Evolutionary conservation across 352 stramenopile genomes (phyloP).

Genomic region (Elongisporangium undulatum): DNA sequence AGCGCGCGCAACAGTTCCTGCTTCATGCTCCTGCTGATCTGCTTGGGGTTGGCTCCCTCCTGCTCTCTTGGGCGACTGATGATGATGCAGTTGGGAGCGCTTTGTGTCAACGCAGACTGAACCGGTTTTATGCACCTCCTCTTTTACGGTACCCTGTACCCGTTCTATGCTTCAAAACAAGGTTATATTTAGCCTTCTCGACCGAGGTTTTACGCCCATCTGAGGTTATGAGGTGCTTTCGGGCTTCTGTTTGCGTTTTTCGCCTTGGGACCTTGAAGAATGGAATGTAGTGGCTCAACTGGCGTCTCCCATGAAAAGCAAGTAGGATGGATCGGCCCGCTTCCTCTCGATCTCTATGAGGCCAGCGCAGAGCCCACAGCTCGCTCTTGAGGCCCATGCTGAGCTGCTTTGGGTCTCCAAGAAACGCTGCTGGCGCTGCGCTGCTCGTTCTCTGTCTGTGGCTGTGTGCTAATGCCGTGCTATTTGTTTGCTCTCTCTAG

Average conservation of each 20-base stretch:
- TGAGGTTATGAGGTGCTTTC: background rate
- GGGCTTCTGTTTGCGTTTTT: slow-evolving; percentile 2
- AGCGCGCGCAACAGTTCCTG: slow-evolving; percentile 48
- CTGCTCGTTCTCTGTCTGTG: background rate
- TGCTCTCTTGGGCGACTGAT: background rate
- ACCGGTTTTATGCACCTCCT: background rate
- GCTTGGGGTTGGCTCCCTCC: too few species aligned
- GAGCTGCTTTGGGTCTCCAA: background rate
- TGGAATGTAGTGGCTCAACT: slow-evolving; percentile 1
- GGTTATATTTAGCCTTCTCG: background rate
- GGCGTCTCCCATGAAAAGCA: background rate
- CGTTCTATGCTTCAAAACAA: background rate
- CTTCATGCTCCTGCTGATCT: slow-evolving; percentile 40
- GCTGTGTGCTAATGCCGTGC: slow-evolving; percentile 4
- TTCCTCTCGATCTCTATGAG: background rate
- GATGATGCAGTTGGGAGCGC: background rate
- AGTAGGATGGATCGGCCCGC: slow-evolving; percentile 1
- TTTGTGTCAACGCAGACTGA: background rate
- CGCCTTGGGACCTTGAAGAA: slow-evolving; percentile 4
- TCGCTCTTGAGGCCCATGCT: background rate
- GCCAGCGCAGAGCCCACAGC: background rate
- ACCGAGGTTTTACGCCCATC: background rate
- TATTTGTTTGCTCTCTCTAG: slow-evolving; percentile 9
- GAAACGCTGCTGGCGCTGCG: background rate
- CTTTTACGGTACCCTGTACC: background rate